A percentile compares a stretch with the other conserved stretches of the same genome.
Conservation (phyloP, 164 flowering plant genomes). For the Aristolochia fimbriata region DNA sequence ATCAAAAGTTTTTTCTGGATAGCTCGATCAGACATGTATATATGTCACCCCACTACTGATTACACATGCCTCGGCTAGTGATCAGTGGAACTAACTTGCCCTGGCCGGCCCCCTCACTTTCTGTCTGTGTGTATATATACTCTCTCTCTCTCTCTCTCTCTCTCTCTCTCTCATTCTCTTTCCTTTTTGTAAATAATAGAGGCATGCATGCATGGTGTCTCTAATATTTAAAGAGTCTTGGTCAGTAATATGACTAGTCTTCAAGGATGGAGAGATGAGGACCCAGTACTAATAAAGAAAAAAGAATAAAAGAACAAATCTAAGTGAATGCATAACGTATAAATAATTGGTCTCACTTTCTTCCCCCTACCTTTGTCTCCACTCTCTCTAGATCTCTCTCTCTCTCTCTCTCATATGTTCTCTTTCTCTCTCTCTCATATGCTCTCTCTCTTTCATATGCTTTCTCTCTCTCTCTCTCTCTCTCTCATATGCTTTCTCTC, state of each 20-base stretch:
- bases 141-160: slow-evolving; percentile 4
- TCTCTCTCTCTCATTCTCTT: neutral
- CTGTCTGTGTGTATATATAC: no score
- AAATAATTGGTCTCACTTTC: slow-evolving; percentile 4
- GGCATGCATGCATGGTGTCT: no score
- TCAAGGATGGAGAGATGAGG: no score
- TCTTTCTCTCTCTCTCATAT: neutral
- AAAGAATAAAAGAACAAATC: no score
- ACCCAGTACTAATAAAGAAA: no score
- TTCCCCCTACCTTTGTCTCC: neutral
- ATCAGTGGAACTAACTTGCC: neutral
- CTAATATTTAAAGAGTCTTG: no score
- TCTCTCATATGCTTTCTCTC: no score
- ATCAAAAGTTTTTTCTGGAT: slow-evolving; percentile 3
- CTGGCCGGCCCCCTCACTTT: slow-evolving; percentile 1
- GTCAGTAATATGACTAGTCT: no score
- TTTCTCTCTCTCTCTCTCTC: no score
- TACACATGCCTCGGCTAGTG: neutral
- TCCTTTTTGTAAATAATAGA: no score
- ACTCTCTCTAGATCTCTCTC: neutral
- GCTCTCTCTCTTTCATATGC: no score
- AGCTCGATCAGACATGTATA: neutral
- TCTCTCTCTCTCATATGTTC: neutral
- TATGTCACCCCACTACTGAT: slow-evolving; percentile 6
- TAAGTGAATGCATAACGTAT: no score